Evolutionary conservation across 306 rosid species (phyloP), one percentile per base, ranked within the genome.

Genomic region (Gynostemma pentaphyllum): DNA sequence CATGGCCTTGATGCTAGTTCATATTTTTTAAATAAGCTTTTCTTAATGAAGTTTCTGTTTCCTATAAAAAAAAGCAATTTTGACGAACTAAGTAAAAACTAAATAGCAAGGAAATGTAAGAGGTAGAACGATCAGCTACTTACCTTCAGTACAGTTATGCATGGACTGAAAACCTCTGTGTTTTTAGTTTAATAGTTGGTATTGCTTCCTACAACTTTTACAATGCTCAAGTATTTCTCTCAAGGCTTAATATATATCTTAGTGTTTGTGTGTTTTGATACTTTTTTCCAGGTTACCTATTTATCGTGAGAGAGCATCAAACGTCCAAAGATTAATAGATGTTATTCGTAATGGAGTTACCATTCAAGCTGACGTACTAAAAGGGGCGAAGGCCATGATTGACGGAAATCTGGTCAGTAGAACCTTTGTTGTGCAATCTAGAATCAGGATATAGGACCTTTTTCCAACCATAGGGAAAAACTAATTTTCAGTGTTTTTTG

Each of bases 391-490:
- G 75, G 90, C 87, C 24, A 26, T 88, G 78, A 56, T 88, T 74
- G 95, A 86, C 70, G 96, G 95, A 65, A 84, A 79, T 78, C 74
- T 86, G 98, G 98, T 92, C 70, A 74, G 83, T 60, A 24, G 37
- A 45, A 27, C 40, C 8, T 59, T 39, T 39, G 29, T 40, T 26
- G 26, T 45, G 4, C 39, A 9, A 47, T 41, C 40, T 15, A 18
- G 36, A 18, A 53, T 68, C 72, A 46, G 41, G 37, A 29, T 41
- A 49, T 45, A 41, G 28, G 16, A 56, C 24, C 62, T 69, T 76
- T 18, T 44, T 34, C 28, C 26, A 36, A 36, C 64, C 64, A 34
- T n/a, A 34, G 2, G n/a, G 39, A 56, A 29, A 30, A 30, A 16
- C 7, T 29, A 30, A 15, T 29, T 32, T 30, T 30, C 44, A 16